Percentiles rank a stretch among this genome's conserved stretches.
phyloP scores from a whole-genome alignment of 345 rosid genomes.

The Erodium maritimum region DNA sequence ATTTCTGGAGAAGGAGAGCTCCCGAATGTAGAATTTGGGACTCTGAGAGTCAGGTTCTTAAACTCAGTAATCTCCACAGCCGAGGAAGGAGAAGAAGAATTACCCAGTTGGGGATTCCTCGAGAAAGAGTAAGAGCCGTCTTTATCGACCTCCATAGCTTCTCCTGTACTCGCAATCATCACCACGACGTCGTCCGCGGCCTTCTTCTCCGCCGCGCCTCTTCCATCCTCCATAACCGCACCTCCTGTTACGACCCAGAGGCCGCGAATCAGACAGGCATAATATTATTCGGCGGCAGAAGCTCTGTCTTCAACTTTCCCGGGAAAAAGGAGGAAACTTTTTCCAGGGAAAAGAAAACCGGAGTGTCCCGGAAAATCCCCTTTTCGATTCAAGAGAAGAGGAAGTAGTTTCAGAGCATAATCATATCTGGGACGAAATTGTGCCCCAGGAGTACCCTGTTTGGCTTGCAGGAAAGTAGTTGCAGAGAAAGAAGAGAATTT shows the following conservation, averaged over 20 bases:
- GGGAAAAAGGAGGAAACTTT: neutral
- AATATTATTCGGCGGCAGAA: neutral
- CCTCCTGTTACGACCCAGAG: too few relatives aligned
- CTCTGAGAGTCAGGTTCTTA: neutral
- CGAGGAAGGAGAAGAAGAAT: neutral
- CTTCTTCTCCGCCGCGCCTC: neutral
- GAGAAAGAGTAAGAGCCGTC: neutral
- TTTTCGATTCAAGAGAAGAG: neutral
- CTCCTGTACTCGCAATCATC: neutral
- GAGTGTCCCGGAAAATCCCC: neutral
- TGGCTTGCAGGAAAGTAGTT: too few relatives aligned
- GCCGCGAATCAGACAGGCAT: neutral
- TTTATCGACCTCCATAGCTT: neutral
- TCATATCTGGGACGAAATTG: too few relatives aligned
- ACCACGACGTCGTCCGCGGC: neutral
- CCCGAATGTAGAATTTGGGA: neutral
- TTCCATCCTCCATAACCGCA: too few relatives aligned
- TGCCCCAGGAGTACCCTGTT: too few relatives aligned
- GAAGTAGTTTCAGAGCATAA: neutral
- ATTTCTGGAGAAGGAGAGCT: neutral
- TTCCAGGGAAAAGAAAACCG: neutral
- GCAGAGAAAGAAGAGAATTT: too few relatives aligned
- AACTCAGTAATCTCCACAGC: neutral
- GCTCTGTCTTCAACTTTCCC: neutral
- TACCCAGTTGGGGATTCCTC: neutral